Evolutionary conservation across 2,329 filamentous ascomycete genomes (phyloP).

Genomic region (Phyllosticta citriasiana): DNA sequence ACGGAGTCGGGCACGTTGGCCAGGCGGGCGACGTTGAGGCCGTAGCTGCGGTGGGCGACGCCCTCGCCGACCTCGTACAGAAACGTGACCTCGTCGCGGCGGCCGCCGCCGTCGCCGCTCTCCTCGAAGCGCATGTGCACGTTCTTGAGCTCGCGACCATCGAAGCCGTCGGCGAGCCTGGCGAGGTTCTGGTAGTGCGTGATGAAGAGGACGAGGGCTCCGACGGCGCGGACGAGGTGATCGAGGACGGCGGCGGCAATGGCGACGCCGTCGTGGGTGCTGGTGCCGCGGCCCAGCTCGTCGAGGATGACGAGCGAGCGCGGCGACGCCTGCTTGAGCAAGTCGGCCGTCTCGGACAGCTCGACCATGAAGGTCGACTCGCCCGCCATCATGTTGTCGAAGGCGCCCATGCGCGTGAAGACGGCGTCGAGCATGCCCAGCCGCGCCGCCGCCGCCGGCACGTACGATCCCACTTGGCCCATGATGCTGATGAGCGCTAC

Average conservation of each 20-base stretch:
- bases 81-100: constrained; percentile 81
- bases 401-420: constrained; percentile 90
- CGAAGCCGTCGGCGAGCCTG: constrained; percentile 61
- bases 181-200: constrained; percentile 89
- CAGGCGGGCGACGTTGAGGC: constrained; percentile 80
- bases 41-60: constrained; percentile 88
- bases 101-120: constrained; percentile 48
- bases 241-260: constrained; percentile 89
- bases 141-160: constrained; percentile 59
- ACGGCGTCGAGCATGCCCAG: constrained; percentile 85
- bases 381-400: constrained; percentile 89
- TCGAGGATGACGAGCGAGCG: constrained; percentile 84
- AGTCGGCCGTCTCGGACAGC: constrained; percentile 92
- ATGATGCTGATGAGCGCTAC: constrained; percentile 87
- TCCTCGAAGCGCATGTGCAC: constrained; percentile 82
- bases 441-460: constrained; percentile 64
- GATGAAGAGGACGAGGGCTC: constrained; percentile 84
- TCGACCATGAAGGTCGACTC: constrained; percentile 99
- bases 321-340: constrained; percentile 78
- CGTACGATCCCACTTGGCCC: constrained; percentile 88
- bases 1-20: constrained; percentile 70
- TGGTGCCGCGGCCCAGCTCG: constrained; percentile 86
- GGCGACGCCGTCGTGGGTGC: constrained; percentile 89
- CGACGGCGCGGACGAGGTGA: constrained; percentile 64
- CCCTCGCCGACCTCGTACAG: constrained; percentile 87